Conservation (phyloP, 768 basidiomycete genomes). For the Boletus fagicola region DNA sequence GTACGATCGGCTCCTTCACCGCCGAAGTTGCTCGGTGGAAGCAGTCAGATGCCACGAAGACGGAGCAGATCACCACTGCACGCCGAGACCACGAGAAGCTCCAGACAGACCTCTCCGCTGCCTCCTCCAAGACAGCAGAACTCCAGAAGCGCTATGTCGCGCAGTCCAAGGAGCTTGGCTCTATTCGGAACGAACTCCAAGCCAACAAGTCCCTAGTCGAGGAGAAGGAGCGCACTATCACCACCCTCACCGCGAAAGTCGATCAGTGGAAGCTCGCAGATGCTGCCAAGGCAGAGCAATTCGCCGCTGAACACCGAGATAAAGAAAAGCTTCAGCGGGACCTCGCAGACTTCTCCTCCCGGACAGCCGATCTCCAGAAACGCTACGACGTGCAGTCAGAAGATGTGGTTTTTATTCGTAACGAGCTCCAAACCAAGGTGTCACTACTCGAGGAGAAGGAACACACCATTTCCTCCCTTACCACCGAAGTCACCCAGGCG, state of each 20-base stretch:
- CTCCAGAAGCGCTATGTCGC: not conserved
- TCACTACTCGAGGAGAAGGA: slow-evolving; percentile 4
- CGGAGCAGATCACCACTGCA: not conserved
- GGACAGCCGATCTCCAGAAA: not conserved
- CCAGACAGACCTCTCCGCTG: not conserved
- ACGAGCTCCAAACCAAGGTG: not conserved
- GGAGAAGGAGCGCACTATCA: not conserved
- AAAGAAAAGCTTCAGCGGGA: not conserved
- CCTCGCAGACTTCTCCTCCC: not conserved
- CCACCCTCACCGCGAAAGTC: not conserved
- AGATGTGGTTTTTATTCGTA: too few relatives aligned
- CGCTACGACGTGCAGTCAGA: not conserved
- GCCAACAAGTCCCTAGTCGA: not conserved
- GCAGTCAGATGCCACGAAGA: not conserved
- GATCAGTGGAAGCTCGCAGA: not conserved
- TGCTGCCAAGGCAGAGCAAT: not conserved
- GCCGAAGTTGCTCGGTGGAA: not conserved
- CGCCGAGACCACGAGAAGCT: not conserved
- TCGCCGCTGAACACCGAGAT: not conserved
- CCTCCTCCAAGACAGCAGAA: not conserved
- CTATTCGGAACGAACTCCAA: not conserved
- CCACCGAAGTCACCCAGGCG: not conserved
- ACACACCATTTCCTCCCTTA: not conserved
- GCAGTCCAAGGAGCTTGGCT: not conserved
- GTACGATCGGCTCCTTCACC: not conserved